Base-by-base conservation (phyloP, 352 stramenopile species). In the Globisporangium paroecandrum region DNA sequence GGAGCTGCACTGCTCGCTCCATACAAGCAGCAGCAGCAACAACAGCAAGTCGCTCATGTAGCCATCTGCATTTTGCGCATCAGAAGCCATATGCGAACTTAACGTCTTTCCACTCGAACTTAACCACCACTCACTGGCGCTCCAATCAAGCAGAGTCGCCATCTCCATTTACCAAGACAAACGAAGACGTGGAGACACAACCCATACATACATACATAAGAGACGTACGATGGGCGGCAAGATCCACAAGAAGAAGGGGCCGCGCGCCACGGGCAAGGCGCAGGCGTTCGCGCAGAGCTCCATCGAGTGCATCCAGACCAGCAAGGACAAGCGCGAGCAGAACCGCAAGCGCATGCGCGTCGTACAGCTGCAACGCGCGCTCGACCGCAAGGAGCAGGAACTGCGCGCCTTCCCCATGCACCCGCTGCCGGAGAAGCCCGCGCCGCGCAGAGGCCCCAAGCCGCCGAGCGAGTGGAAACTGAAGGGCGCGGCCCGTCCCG, bases 331-430 rank as follows among this genome's bases (percentile, higher is more conserved):
- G 69, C 89, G 89, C 60, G 70, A 75, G 46, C 76, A 87, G 63
- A 89, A 81, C 51, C 82, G 85, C 9, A 81, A 76, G 59, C 86
- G 88, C 29, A 84, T 95, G 84, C 85, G 86, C 62, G 85, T 95
- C 32, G 79, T 92, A 58, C 86, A 95, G 72, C 70, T 94, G 29
- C 86, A 95, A 70, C 84, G 88, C 49, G 69, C 71, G n/a, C 75
- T 91, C 46, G 83, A 93, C 38, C 78, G 78, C 41, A 87, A 94
- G 65, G 70, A 92, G 69, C 74, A 87, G 36, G 73, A 88, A 66
- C 66, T 95, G 58, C 76, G 73, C 29, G 77, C 74, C 13, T 93
- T 89, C 65, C 83, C 85, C 8, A 81, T 77, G 64, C 46, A 83
- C 61, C 65, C 84, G 12, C 46, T 62, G 13, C 47, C 77, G 38